Evolutionary conservation across 805 yeast genomes (phyloP).

Genomic region (Ogataea naganishii): DNA sequence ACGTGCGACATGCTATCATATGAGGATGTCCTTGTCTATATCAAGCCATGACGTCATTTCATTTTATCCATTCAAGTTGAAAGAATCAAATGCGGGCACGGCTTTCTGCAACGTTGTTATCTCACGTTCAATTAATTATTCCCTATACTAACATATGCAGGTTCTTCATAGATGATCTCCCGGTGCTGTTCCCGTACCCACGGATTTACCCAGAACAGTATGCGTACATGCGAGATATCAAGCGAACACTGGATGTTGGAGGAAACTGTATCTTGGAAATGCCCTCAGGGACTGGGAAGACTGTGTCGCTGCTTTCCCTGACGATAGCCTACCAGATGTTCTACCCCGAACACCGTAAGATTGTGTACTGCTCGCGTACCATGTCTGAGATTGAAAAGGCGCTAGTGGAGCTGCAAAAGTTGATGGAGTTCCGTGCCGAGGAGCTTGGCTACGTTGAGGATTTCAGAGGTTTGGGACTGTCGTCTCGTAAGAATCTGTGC

Average conservation of each 20-base stretch:
- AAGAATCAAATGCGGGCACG: not conserved
- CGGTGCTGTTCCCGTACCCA: conserved; percentile 94
- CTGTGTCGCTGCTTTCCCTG: conserved; percentile 81
- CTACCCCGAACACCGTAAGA: conserved; percentile 89
- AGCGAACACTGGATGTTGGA: conserved; percentile 88
- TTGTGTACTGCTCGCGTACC: conserved; percentile 97
- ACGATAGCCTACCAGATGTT: conserved; percentile 92
- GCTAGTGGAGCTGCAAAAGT: conserved; percentile 74
- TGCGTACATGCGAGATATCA: conserved; percentile 94
- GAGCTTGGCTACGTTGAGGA: conserved; percentile 85
- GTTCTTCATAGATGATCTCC: conserved; percentile 91
- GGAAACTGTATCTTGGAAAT: conserved; percentile 95
- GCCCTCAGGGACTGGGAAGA: conserved; percentile 99
- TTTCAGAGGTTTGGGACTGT: conserved; percentile 87
- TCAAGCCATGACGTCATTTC: too few relatives aligned
- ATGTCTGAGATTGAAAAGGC: conserved; percentile 99
- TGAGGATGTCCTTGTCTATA: too few relatives aligned
- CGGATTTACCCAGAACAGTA: conserved; percentile 97
- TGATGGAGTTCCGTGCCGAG: conserved; percentile 79
- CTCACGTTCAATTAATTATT: not conserved
- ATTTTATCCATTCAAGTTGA: not conserved
- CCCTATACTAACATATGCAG: too few relatives aligned
- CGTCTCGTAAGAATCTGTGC: conserved; percentile 91
- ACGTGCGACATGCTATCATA: too few relatives aligned
- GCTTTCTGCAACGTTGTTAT: not conserved